Percentiles rank a stretch among this genome's conserved stretches.
phyloP scores from a whole-genome alignment of 73 alveolate genomes.

The Diophrys appendiculata region DNA sequence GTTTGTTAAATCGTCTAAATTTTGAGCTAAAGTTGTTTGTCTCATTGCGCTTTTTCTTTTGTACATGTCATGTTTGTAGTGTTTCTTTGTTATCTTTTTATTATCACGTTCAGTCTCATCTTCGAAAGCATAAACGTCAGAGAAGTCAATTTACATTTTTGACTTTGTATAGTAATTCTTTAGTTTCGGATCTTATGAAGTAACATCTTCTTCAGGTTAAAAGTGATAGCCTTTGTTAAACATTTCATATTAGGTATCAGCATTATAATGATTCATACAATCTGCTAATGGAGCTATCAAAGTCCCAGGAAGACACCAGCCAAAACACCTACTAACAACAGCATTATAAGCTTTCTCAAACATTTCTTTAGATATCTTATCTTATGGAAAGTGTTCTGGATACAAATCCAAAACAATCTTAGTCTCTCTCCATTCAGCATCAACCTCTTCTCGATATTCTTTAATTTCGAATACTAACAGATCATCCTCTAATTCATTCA shows the following conservation, averaged over 20 bases:
- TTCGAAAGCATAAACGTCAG: conserved; percentile 26
- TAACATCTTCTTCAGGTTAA: neutral
- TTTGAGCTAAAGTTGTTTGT: neutral
- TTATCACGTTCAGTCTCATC: neutral
- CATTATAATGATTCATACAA: conserved; percentile 49
- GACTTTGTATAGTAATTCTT: conserved; percentile 21
- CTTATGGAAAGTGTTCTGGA: conserved; percentile 29
- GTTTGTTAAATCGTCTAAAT: conserved; percentile 11
- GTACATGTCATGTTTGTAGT: conserved; percentile 1
- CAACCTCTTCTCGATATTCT: conserved; percentile 46
- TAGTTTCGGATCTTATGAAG: neutral
- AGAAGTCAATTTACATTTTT: conserved; percentile 37
- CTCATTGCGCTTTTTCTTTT: conserved; percentile 9
- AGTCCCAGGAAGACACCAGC: conserved; percentile 57
- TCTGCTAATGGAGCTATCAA: conserved; percentile 70
- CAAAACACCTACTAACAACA: conserved; percentile 59
- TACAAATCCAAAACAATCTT: conserved; percentile 11
- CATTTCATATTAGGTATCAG: conserved; percentile 48
- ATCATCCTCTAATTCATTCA: conserved; percentile 46
- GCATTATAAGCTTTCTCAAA: conserved; percentile 37
- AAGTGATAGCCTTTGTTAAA: conserved; percentile 23
- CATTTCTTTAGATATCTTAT: conserved; percentile 20
- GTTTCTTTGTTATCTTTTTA: neutral
- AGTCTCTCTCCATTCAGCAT: conserved; percentile 29
- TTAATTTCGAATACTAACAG: conserved; percentile 43